A percentile compares a stretch with the other conserved stretches of the same genome.
Evolutionary conservation across 495 filamentous ascomycete species (phyloP).

Genomic region (Hypoxylon subgilvum): DNA sequence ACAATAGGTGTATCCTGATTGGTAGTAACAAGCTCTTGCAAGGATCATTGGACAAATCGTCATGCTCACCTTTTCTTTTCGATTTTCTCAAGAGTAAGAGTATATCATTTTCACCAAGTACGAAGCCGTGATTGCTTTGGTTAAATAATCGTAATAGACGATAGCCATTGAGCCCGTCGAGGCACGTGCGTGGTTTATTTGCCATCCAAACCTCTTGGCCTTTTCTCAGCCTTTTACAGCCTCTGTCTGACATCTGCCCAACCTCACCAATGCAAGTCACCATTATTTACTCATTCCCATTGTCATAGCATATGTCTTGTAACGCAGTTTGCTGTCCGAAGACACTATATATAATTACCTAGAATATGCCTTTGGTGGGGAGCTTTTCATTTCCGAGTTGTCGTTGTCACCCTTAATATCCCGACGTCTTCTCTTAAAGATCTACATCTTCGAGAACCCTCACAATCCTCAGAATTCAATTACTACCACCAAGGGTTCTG

Average conservation of each 20-base stretch:
- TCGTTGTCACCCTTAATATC: neutral
- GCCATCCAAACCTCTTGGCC: slow-evolving; percentile 24
- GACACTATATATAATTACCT: slow-evolving; percentile 11
- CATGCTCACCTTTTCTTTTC: neutral
- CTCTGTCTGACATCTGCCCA: slow-evolving; percentile 19
- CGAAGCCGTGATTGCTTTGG: neutral
- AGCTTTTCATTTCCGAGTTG: neutral
- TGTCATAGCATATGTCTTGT: slow-evolving; percentile 9
- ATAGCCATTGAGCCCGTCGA: slow-evolving; percentile 11
- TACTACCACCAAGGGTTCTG: neutral
- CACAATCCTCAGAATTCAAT: too few species aligned
- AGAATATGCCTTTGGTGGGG: neutral
- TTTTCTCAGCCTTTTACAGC: slow-evolving; percentile 21
- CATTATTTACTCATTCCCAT: slow-evolving; percentile 4
- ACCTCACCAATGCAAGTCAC: slow-evolving; percentile 18
- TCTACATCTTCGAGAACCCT: neutral
- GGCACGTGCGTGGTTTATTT: slow-evolving; percentile 17
- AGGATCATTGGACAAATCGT: neutral
- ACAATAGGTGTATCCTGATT: neutral
- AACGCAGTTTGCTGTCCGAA: neutral
- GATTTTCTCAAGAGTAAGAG: too few species aligned
- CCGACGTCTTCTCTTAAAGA: neutral
- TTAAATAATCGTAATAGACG: slow-evolving; percentile 4
- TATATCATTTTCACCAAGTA: neutral
- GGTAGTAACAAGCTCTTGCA: slow-evolving; percentile 6